A percentile compares a stretch with the other conserved stretches of the same genome.
Evolutionary conservation across 208 protist genomes (phyloP).

Genomic region (Trypanosomatidae sp.): DNA sequence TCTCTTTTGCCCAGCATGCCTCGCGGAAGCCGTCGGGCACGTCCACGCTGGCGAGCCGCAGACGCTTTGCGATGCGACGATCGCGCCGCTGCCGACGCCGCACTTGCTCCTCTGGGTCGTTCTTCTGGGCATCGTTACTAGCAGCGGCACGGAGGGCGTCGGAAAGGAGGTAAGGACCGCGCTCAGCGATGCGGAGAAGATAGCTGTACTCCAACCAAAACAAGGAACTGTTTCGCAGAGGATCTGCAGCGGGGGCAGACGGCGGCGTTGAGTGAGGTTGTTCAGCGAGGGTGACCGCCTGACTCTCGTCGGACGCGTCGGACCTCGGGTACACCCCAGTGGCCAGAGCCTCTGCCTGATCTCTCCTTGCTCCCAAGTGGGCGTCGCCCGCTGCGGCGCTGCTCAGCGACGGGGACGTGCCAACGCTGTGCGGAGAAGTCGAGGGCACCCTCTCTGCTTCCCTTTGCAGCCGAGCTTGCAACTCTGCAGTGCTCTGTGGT

Average conservation of each 20-base stretch:
- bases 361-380: neutral
- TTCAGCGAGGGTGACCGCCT: neutral
- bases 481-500: neutral
- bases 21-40: conserved; percentile 28
- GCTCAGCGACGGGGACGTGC: neutral
- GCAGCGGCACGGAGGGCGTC: conserved; percentile 24
- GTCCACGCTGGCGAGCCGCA: conserved; percentile 23
- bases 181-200: conserved; percentile 8
- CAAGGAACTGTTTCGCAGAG: conserved; percentile 1
- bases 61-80: conserved; percentile 15
- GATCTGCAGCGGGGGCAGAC: neutral
- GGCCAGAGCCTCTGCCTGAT: neutral
- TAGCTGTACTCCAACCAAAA: conserved; percentile 30
- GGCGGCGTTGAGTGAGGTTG: neutral
- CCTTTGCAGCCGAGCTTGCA: neutral
- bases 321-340: neutral
- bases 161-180: conserved; percentile 21
- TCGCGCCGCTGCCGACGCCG: conserved; percentile 23
- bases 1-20: conserved; percentile 31
- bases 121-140: conserved; percentile 14
- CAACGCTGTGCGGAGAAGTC: neutral
- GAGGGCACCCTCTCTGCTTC: neutral
- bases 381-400: neutral
- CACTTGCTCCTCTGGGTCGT: conserved; percentile 18
- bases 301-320: neutral